Evolutionary conservation across 2,329 filamentous ascomycete genomes (phyloP).

Genomic region (Acephala macrosclerotiorum): DNA sequence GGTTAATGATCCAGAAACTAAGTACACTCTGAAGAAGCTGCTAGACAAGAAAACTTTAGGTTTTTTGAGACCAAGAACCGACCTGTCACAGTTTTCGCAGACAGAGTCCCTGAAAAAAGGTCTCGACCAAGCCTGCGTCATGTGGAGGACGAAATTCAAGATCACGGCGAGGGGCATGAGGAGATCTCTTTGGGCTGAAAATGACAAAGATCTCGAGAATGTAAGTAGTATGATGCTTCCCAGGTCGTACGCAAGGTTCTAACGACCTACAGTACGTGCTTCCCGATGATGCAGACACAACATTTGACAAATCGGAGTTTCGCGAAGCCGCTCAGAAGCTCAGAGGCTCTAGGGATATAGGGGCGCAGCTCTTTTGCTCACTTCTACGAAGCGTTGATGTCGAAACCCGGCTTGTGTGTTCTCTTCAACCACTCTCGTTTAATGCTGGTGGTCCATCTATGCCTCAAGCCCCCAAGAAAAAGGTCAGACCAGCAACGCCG

Average conservation of each 20-base stretch:
- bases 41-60: slow-evolving; percentile 70
- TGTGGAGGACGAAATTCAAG: slow-evolving; percentile 74
- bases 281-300: slow-evolving; percentile 60
- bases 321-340: slow-evolving; percentile 69
- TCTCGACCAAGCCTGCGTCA: slow-evolving; percentile 70
- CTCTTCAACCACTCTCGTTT: slow-evolving; percentile 76
- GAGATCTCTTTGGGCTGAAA: slow-evolving; percentile 78
- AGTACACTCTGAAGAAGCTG: slow-evolving; percentile 69
- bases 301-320: slow-evolving; percentile 77
- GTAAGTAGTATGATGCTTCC: slow-evolving; percentile 49
- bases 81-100: slow-evolving; percentile 75
- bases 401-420: slow-evolving; percentile 85
- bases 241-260: slow-evolving; percentile 16
- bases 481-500: slow-evolving; percentile 37
- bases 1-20: slow-evolving; percentile 81
- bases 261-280: slow-evolving; percentile 38
- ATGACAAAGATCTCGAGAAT: slow-evolving; percentile 64
- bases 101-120: slow-evolving; percentile 82
- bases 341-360: slow-evolving; percentile 86
- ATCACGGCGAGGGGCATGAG: slow-evolving; percentile 75
- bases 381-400: slow-evolving; percentile 84
- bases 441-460: slow-evolving; percentile 50
- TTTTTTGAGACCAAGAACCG: slow-evolving; percentile 72
- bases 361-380: slow-evolving; percentile 90
- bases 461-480: slow-evolving; percentile 36